Percentiles rank a stretch among this genome's conserved stretches.
Conservation (phyloP, 31 red algal species). For the Bonnemaisonia californica region DNA sequence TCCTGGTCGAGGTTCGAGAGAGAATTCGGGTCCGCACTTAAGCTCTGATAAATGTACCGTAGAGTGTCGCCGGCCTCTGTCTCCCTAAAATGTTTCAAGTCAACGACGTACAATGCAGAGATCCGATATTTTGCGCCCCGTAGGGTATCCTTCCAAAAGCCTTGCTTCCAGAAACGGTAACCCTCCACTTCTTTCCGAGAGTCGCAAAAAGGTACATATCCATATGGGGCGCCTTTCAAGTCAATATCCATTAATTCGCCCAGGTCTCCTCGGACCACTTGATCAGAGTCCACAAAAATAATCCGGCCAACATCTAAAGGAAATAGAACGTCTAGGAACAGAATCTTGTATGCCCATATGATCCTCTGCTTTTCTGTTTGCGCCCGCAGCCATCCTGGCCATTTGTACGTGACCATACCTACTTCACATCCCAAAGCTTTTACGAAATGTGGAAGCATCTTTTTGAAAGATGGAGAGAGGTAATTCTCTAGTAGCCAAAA, state of each 20-base stretch:
- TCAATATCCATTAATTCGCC: slow-evolving; percentile 83
- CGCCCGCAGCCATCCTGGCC: slow-evolving; percentile 92
- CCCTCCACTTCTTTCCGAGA: slow-evolving; percentile 86
- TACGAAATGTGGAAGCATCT: slow-evolving; percentile 80
- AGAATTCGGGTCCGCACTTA: slow-evolving; percentile 83
- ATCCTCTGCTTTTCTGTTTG: slow-evolving; percentile 95
- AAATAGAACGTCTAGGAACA: slow-evolving; percentile 98
- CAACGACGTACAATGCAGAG: slow-evolving; percentile 94
- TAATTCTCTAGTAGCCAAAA: slow-evolving; percentile 98
- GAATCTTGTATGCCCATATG: slow-evolving; percentile 98
- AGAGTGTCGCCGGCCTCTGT: slow-evolving; percentile 87
- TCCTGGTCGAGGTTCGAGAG: slow-evolving; percentile 97
- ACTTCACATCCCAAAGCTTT: slow-evolving; percentile 77
- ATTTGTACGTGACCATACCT: slow-evolving; percentile 89
- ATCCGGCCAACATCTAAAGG: slow-evolving; percentile 77
- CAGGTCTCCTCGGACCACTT: slow-evolving; percentile 92
- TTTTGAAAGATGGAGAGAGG: slow-evolving; percentile 92
- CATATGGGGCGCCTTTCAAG: slow-evolving; percentile 88
- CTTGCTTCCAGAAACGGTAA: slow-evolving; percentile 93
- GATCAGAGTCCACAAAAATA: slow-evolving; percentile 98
- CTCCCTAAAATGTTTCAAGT: slow-evolving; percentile 81
- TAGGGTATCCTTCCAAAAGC: slow-evolving; percentile 88
- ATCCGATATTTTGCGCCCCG: slow-evolving; percentile 87
- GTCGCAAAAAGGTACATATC: slow-evolving; percentile 97
- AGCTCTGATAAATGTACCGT: slow-evolving; percentile 83